Evolutionary conservation across 208 protist genomes (phyloP).

Genomic region (Acanthamoeba sp.): DNA sequence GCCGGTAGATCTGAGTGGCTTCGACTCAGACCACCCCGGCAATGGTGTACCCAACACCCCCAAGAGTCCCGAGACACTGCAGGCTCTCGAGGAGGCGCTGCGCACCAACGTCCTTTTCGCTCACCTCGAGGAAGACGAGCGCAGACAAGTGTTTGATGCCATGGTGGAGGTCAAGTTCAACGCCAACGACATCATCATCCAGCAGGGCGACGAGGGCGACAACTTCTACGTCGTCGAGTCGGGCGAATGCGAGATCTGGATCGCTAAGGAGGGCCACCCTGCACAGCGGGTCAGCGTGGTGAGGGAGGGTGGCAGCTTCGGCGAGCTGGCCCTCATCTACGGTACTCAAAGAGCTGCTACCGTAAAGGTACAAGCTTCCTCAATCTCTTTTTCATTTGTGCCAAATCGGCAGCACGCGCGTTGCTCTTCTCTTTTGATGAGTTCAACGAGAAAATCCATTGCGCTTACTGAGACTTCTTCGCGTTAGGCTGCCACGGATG

Average conservation of each 20-base stretch:
- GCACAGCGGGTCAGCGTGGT: conserved; percentile 77
- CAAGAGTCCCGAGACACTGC: conserved; percentile 72
- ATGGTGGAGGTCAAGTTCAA: conserved; percentile 84
- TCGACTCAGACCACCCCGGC: neutral
- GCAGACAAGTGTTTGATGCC: conserved; percentile 82
- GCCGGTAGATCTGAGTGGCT: conserved; percentile 60
- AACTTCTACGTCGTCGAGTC: conserved; percentile 90
- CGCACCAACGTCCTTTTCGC: conserved; percentile 74
- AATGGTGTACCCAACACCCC: conserved; percentile 28
- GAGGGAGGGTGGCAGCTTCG: conserved; percentile 84
- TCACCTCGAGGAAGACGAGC: conserved; percentile 79
- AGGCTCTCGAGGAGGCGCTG: conserved; percentile 65
- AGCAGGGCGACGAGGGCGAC: conserved; percentile 89
- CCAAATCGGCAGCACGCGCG: no score
- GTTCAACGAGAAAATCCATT: neutral
- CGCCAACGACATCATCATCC: conserved; percentile 82
- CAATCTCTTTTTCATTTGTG: no score
- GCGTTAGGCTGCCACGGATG: conserved; percentile 74
- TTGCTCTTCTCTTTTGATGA: neutral
- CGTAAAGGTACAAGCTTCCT: conserved; percentile 76
- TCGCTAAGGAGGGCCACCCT: conserved; percentile 75
- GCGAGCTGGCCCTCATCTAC: conserved; percentile 90
- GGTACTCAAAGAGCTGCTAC: conserved; percentile 88
- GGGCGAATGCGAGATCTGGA: conserved; percentile 87
- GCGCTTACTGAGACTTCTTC: neutral